phyloP scores from a whole-genome alignment of 1,284 basidiomycete species.

The Rhodotorula sp. region DNA sequence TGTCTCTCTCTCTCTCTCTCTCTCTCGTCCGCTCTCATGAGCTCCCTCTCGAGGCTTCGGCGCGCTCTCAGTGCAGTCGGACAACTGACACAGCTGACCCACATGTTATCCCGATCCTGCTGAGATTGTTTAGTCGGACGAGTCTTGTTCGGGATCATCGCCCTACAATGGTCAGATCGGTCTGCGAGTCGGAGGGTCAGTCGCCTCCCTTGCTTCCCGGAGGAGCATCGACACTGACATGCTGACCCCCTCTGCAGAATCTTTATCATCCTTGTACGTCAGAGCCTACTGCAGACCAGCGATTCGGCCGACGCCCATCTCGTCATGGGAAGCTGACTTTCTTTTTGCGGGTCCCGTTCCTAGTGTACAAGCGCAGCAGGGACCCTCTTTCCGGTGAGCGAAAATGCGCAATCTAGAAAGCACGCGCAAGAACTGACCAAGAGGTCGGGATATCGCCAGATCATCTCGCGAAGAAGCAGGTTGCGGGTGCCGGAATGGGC shows the following conservation, averaged over 20 bases:
- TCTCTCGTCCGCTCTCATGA: background rate
- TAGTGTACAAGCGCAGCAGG: constrained; percentile 51
- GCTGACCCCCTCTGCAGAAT: constrained; percentile 55
- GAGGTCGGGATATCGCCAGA: constrained; percentile 1
- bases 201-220: background rate
- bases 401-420: too few relatives aligned
- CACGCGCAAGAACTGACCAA: constrained; percentile 1
- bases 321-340: background rate
- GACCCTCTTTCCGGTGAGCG: constrained; percentile 71
- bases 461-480: constrained; percentile 51
- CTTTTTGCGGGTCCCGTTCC: background rate
- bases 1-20: background rate
- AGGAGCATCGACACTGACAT: background rate
- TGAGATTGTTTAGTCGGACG: background rate
- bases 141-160: constrained; percentile 13
- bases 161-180: constrained; percentile 37
- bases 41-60: background rate
- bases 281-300: background rate
- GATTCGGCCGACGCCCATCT: background rate
- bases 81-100: too few relatives aligned
- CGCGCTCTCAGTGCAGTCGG: too few relatives aligned
- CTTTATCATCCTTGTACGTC: constrained; percentile 71
- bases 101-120: background rate
- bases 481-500: constrained; percentile 42
- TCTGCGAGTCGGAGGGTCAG: constrained; percentile 56